Percentiles rank a stretch among this genome's conserved stretches.
phyloP scores from a whole-genome alignment of 129 eudicot genomes.

The Solidago caesia region DNA sequence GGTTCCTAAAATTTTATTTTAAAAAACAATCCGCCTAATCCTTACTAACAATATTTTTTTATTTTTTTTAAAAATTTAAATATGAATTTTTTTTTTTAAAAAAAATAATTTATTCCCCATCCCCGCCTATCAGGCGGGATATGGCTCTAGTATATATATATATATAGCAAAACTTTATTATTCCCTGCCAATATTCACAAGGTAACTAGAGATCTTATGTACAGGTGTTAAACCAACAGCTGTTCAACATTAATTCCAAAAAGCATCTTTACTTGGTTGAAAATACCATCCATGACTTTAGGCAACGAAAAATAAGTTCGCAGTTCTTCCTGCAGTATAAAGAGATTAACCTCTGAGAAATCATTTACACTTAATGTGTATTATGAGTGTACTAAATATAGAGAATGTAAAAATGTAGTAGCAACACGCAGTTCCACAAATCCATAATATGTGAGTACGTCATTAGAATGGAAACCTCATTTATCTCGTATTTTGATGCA shows the following conservation, averaged over 20 bases:
- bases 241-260: slow-evolving; percentile 67
- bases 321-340: slow-evolving; percentile 73
- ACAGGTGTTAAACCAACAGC: slow-evolving; percentile 95
- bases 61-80: too few species aligned
- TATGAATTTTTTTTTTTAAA: too few species aligned
- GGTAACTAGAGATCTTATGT: slow-evolving; percentile 25
- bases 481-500: slow-evolving; percentile 87
- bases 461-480: slow-evolving; percentile 57
- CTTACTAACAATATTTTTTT: too few species aligned
- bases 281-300: slow-evolving; percentile 96
- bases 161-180: background rate
- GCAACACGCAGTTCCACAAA: background rate
- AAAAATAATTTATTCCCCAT: too few species aligned
- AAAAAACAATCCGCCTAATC: too few species aligned
- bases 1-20: too few species aligned
- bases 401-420: background rate
- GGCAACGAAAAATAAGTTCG: slow-evolving; percentile 95
- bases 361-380: background rate
- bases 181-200: background rate
- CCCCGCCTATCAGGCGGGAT: background rate
- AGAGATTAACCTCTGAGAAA: background rate
- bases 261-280: slow-evolving; percentile 74
- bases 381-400: background rate
- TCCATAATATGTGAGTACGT: too few species aligned
- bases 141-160: too few species aligned